Conservation (phyloP, 768 basidiomycete species). For the Lepiota venenata region DNA sequence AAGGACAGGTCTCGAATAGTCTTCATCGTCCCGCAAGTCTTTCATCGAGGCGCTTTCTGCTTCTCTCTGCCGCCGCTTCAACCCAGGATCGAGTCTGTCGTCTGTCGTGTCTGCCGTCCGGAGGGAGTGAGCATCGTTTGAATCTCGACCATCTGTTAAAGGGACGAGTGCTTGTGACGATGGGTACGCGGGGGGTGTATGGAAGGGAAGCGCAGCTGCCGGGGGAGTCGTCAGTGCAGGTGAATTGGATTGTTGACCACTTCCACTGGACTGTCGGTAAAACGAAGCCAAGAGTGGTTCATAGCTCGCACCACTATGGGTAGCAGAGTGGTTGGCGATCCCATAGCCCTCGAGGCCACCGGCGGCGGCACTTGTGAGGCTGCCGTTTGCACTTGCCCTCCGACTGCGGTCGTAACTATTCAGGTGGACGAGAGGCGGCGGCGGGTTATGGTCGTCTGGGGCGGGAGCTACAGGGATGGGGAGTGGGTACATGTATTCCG, state of each 20-base stretch:
- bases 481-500: constrained; percentile 42
- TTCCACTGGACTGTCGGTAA: constrained; percentile 20
- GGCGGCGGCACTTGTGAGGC: constrained; percentile 7
- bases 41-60: constrained; percentile 25
- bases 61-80: constrained; percentile 31
- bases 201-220: constrained; percentile 20
- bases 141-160: constrained; percentile 2
- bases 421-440: constrained; percentile 38
- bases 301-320: constrained; percentile 17
- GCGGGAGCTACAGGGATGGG: constrained; percentile 34
- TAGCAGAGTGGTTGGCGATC: constrained; percentile 10
- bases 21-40: constrained; percentile 48
- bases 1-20: constrained; percentile 54
- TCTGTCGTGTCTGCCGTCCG: constrained; percentile 35
- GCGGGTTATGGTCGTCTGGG: constrained; percentile 28
- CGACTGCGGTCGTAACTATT: constrained; percentile 15
- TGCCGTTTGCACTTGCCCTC: constrained; percentile 14
- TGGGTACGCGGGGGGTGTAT: constrained; percentile 24
- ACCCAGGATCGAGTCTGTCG: constrained; percentile 41
- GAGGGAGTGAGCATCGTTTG: constrained; percentile 26
- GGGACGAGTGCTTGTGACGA: background rate
- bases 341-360: constrained; percentile 5
- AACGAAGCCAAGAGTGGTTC: constrained; percentile 22
- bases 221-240: constrained; percentile 20
- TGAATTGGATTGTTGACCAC: background rate